Base-by-base conservation (phyloP, 441 rosid genomes). In the Hura crepitans region DNA sequence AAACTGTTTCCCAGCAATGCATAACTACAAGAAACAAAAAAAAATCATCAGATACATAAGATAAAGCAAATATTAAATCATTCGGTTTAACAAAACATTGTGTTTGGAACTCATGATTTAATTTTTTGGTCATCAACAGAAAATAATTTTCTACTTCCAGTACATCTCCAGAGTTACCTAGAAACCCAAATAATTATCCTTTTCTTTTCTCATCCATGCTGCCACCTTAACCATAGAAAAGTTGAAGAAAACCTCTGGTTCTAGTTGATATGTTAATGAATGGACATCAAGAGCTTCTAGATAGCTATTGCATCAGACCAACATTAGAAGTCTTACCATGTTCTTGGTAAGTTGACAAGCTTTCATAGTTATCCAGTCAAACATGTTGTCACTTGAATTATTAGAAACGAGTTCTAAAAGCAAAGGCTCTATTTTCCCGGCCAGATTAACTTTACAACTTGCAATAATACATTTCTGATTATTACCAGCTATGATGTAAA, bases 1-100 rank as follows among this genome's bases (percentile, higher is more conserved):
- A 94, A 83, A 78, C 97, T 90, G 84, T 94, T 94, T 51, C 99
- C 99, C 64, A 92, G 86, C 80, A 94, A 71, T 15, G 99, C 97
- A 58, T 90, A 92, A 72, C 99, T 94, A 85, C 81, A 82, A 62
- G 43, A 54, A 50, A 35, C 47, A 65, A 70, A 66, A 11, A n/a
- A 22, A 45, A 31, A 6, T 3, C 57, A 28, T 49, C 20, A 35
- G 71, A 57, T 53, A 67, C 18, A 63, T 49, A 6, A 12, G n/a
- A 46, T 23, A 22, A 42, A 35, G 57, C 65, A 25, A 35, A 12
- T 33, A 31, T 10, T 18, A 25, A 54, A 25, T 62, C 30, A 30
- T 31, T 23, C 25, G 23, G 42, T 17, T 3, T 2, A 13, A 35
- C 15, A 2, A 15, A 33, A 51, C 31, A 14, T 30, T 30, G n/a